phyloP scores from a whole-genome alignment of 257 asterid species.

The Solanum peruvianum region DNA sequence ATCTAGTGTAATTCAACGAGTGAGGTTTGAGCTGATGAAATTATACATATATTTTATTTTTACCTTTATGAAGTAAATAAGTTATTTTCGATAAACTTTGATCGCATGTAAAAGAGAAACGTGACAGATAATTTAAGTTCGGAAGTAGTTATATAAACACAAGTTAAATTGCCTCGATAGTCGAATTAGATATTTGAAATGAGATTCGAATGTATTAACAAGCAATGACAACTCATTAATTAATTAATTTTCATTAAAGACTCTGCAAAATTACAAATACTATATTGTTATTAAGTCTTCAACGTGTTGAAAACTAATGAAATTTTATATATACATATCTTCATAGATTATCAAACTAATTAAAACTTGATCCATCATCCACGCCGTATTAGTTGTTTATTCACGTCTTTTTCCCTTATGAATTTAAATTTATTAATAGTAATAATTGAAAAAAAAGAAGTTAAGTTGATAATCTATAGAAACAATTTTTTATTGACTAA shows the following conservation, averaged over 20 bases:
- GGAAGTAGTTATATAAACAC: neutral
- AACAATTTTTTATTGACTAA: fast-evolving
- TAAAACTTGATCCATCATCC: neutral
- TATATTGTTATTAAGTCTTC: neutral
- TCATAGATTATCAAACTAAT: neutral
- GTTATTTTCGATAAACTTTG: fast-evolving
- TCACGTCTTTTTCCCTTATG: neutral
- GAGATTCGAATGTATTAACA: neutral
- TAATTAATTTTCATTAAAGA: neutral
- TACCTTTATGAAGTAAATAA: neutral
- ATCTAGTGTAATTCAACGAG: fast-evolving
- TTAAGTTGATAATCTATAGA: no score
- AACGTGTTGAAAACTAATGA: neutral
- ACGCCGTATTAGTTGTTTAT: neutral
- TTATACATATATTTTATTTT: neutral
- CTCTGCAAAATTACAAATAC: neutral
- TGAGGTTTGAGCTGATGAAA: neutral
- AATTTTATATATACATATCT: neutral
- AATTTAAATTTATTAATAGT: neutral
- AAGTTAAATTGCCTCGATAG: neutral
- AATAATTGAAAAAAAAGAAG: neutral
- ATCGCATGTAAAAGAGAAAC: neutral
- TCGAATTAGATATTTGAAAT: neutral
- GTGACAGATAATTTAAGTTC: neutral
- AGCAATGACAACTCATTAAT: neutral